A percentile compares a stretch with the other conserved stretches of the same genome.
phyloP scores from a whole-genome alignment of 1,284 basidiomycete species.

The Athelia sp. region DNA sequence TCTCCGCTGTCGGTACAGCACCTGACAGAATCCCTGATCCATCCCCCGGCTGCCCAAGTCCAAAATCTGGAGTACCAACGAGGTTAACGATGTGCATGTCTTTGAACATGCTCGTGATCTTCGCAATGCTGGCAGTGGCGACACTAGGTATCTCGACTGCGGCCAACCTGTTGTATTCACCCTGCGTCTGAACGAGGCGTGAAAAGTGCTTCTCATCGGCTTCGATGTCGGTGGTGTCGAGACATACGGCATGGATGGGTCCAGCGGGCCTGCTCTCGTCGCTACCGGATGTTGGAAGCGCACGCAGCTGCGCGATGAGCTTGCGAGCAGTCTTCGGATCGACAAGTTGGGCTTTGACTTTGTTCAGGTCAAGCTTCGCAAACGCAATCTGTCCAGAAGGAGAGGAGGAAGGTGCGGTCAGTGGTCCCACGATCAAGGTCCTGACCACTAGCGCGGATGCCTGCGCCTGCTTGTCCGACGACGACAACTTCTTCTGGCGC shows the following conservation, averaged over 20 bases:
- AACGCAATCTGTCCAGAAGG: conserved; percentile 33
- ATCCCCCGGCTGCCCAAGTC: conserved; percentile 53
- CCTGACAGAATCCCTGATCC: conserved; percentile 62
- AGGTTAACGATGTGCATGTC: conserved; percentile 58
- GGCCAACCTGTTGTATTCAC: conserved; percentile 3
- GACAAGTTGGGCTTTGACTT: conserved; percentile 66
- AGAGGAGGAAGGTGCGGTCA: conserved; percentile 23
- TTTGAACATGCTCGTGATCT: conserved; percentile 43
- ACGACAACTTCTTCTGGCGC: conserved; percentile 28
- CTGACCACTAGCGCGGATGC: conserved; percentile 59
- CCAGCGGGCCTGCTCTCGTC: conserved; percentile 21
- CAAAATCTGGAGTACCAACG: conserved; percentile 48
- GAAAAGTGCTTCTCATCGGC: conserved; percentile 52
- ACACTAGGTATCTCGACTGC: conserved; percentile 30
- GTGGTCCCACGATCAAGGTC: conserved; percentile 61
- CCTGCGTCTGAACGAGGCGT: conserved; percentile 22
- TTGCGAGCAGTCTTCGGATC: conserved; percentile 62
- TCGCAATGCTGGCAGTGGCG: conserved; percentile 43
- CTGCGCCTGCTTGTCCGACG: conserved; percentile 55
- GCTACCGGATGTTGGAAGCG: conserved; percentile 37
- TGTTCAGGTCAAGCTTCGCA: conserved; percentile 51
- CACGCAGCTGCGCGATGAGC: conserved; percentile 61
- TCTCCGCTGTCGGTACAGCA: conserved; percentile 67
- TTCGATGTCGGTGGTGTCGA: conserved; percentile 56
- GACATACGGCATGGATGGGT: conserved; percentile 75